A percentile compares a stretch with the other conserved stretches of the same genome.
Evolutionary conservation across 805 yeast genomes (phyloP).

Genomic region (Cyberlindnera meyerae): DNA sequence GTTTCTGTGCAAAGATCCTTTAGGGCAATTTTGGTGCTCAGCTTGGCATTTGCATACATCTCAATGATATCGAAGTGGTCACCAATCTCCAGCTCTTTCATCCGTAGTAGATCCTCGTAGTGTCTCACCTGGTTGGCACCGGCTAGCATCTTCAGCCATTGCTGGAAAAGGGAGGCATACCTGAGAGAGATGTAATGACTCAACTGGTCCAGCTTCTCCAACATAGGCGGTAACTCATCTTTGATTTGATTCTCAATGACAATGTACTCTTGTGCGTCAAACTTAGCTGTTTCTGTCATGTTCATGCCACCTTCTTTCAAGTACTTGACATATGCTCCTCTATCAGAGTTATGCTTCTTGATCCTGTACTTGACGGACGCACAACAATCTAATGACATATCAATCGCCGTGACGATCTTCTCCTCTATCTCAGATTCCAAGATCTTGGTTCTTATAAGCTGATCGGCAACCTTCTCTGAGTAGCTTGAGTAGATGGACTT

Average conservation of each 20-base stretch:
- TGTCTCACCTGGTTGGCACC: slow-evolving; percentile 27
- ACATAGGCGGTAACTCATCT: slow-evolving; percentile 29
- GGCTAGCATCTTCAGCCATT: slow-evolving; percentile 29
- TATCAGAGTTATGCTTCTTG: slow-evolving; percentile 28
- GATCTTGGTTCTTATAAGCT: slow-evolving; percentile 26
- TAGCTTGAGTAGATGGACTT: slow-evolving; percentile 28
- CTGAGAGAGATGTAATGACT: slow-evolving; percentile 19
- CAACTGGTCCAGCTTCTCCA: slow-evolving; percentile 13
- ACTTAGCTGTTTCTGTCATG: slow-evolving; percentile 2
- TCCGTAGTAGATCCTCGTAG: slow-evolving; percentile 20
- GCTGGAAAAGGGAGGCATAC: slow-evolving; percentile 21
- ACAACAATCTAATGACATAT: slow-evolving; percentile 23
- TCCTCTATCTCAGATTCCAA: slow-evolving; percentile 25
- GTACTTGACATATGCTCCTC: slow-evolving; percentile 29
- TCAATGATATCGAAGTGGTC: slow-evolving; percentile 36
- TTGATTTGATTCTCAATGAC: slow-evolving; percentile 23
- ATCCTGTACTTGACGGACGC: slow-evolving; percentile 22
- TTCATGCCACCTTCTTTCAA: slow-evolving; percentile 6
- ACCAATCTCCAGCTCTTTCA: slow-evolving; percentile 20
- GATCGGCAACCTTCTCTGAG: slow-evolving; percentile 23
- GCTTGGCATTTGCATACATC: slow-evolving; percentile 27
- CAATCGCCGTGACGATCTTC: slow-evolving; percentile 28
- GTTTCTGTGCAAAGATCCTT: slow-evolving; percentile 26
- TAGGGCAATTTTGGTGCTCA: slow-evolving; percentile 26
- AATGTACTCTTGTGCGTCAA: slow-evolving; percentile 21